Base-by-base conservation (phyloP, 129 eudicot genomes). In the Smallanthus sonchifolius region DNA sequence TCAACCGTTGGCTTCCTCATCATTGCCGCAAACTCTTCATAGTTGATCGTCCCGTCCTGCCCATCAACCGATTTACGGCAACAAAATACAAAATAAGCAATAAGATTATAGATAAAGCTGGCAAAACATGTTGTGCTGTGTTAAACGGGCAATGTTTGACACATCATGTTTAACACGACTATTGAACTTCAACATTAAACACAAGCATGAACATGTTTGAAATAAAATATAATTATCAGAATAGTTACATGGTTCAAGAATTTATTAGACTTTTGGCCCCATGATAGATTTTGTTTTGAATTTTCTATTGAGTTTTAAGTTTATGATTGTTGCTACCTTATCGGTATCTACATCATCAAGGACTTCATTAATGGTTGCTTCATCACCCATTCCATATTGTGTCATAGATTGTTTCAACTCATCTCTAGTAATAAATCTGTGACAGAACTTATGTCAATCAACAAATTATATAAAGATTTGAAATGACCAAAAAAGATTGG, bases 21-120 rank as follows among this genome's bases (percentile, higher is more conserved):
- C 98, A 90, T 90, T 11, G 78, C 51, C 63, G 52, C 91, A 79
- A 93, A 90, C 80, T 93, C 98, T 10, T 90, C 91, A 42, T 82
- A 90, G 70, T 93, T 88, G 32, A 90, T 93, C 68, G 20, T 84
- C 73, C 98, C 96, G 75, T 93, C 98, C 95, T 86, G 38, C 57
- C 65, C 24, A 15, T 28, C 52, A 57, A 49, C 51, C 66, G 54
- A 32, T 40, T 19, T 10, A 30, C n/a, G 17, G 30, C 11, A 64
- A 16, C 49, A 8, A 7, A 11, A 74, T 60, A 75, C 14, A 5
- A 4, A 16, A 39, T 15, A 7, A 14, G 39, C 15, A 4, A 6
- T 61, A 61, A 10, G 52, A 55, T 7, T 16, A n/a, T 48, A 69
- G 32, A 69, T 45, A 10, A 34, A 35, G 30, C 30, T 0, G 30